Conservation (phyloP, 2,329 filamentous ascomycete species). For the Curvularia sp. region DNA sequence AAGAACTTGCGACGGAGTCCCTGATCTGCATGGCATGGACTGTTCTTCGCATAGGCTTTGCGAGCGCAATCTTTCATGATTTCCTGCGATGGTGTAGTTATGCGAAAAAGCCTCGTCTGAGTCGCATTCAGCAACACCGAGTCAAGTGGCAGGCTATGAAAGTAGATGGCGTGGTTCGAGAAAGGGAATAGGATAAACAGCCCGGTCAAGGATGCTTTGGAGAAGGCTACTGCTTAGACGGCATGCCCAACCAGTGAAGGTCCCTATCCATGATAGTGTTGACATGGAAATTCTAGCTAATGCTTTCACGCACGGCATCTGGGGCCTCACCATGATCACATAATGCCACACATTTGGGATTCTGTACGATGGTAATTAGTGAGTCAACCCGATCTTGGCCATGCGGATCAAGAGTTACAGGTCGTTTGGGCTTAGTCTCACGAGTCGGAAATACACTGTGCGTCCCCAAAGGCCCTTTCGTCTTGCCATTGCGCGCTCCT, state of each 20-base stretch:
- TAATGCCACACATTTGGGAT: slow-evolving; percentile 16
- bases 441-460: slow-evolving; percentile 19
- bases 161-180: slow-evolving; percentile 1
- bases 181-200: slow-evolving; percentile 6
- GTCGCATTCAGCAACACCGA: neutral
- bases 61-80: neutral
- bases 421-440: slow-evolving; percentile 8
- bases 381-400: neutral
- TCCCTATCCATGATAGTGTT: slow-evolving; percentile 13
- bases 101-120: neutral
- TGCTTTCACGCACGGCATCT: slow-evolving; percentile 13
- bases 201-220: neutral
- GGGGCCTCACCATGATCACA: slow-evolving; percentile 20
- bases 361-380: neutral
- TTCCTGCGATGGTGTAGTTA: neutral
- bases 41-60: neutral
- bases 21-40: neutral
- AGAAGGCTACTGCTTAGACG: neutral
- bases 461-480: slow-evolving; percentile 6
- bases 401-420: neutral
- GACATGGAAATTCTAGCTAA: slow-evolving; percentile 22
- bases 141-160: slow-evolving; percentile 18
- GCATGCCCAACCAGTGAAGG: neutral
- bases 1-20: neutral
- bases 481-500: slow-evolving; percentile 14